Percentiles rank a stretch among this genome's conserved stretches.
These are phyloP conservation scores for Diplotaxis tenuifolia DNA, from an alignment of 345 rosid species.

Conservation along the genomic window DNA sequence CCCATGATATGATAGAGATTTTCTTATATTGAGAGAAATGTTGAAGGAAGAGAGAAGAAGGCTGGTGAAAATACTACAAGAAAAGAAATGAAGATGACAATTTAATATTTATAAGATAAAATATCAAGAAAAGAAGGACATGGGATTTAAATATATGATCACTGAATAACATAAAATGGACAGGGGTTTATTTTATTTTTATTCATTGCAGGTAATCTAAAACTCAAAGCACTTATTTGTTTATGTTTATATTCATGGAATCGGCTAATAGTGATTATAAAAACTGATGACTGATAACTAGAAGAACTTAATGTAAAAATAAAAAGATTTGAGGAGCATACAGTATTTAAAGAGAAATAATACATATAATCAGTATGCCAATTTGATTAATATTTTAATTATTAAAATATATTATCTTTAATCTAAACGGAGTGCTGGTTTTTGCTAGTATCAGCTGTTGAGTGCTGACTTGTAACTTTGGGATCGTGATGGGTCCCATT, in stretches of 20 bases:
- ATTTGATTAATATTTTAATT: background rate
- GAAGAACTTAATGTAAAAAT: background rate
- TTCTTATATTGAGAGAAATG: background rate
- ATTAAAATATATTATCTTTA: constrained; percentile 27
- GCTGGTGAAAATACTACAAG: background rate
- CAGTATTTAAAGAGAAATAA: background rate
- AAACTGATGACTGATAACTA: background rate
- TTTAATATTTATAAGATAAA: constrained; percentile 9
- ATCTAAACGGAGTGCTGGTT: too few species aligned
- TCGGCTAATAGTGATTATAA: background rate
- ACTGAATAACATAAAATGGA: constrained; percentile 16
- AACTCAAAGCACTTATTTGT: background rate
- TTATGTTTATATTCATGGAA: background rate
- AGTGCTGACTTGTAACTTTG: constrained; percentile 24
- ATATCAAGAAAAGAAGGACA: constrained; percentile 8
- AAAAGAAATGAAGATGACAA: background rate
- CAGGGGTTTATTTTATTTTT: background rate
- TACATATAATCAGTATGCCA: background rate
- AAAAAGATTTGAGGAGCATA: background rate
- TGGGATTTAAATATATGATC: background rate
- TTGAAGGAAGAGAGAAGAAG: constrained; percentile 22
- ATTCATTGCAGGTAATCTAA: background rate
- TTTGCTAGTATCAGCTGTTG: constrained; percentile 19
- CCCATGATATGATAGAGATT: constrained; percentile 38
- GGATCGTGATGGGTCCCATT: constrained; percentile 39